Evolutionary conservation across 78 protist genomes (phyloP).

Genomic region (Diacronema lutheri): DNA sequence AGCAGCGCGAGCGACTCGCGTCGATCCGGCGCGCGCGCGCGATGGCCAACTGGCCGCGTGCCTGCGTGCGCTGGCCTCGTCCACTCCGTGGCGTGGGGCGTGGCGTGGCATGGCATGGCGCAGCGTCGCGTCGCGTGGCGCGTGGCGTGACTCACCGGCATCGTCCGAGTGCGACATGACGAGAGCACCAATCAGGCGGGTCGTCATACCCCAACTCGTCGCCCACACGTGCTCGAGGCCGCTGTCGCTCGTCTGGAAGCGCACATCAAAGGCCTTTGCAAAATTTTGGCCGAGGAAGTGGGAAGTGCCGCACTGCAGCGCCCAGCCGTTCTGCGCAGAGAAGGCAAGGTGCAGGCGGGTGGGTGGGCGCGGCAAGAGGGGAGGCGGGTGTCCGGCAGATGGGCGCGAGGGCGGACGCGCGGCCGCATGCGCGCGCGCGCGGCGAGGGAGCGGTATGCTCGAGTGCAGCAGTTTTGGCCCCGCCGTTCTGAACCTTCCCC

Average conservation of each 20-base stretch:
- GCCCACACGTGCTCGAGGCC: constrained; percentile 31
- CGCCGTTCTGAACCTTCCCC: too few relatives aligned
- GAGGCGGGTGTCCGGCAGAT: background rate
- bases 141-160: background rate
- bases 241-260: constrained; percentile 1
- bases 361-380: too few relatives aligned
- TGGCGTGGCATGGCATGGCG: background rate
- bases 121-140: background rate
- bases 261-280: constrained; percentile 45
- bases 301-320: constrained; percentile 35
- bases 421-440: background rate
- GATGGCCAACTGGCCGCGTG: too few relatives aligned
- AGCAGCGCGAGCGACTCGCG: too few relatives aligned
- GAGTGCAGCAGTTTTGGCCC: too few relatives aligned
- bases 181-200: constrained; percentile 55
- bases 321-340: constrained; percentile 49
- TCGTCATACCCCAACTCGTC: constrained; percentile 49
- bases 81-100: too few relatives aligned
- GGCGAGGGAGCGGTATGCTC: too few relatives aligned
- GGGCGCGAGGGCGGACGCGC: background rate
- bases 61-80: too few relatives aligned
- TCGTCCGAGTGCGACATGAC: constrained; percentile 55
- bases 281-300: constrained; percentile 44
- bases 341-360: too few relatives aligned
- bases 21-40: too few relatives aligned